Conservation (phyloP, 2,329 filamentous ascomycete species). For the Cytospora schulzeri region DNA sequence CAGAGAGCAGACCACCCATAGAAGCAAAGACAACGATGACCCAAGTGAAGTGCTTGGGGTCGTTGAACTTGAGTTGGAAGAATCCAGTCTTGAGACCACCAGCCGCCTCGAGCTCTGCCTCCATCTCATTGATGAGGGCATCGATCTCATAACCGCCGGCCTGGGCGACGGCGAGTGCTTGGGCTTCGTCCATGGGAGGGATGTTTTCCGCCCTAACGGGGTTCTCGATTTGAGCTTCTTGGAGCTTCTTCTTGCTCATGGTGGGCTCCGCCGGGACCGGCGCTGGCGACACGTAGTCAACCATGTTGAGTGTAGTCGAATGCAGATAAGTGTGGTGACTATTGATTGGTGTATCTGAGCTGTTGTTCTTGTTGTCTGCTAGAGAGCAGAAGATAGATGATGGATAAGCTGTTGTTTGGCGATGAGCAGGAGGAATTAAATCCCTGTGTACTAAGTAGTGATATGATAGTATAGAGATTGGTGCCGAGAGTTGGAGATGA, state of each 20-base stretch:
- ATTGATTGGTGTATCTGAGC: background rate
- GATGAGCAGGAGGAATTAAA: background rate
- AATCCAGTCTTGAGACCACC: constrained; percentile 40
- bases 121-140: constrained; percentile 45
- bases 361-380: background rate
- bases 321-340: background rate
- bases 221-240: constrained; percentile 33
- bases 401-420: background rate
- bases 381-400: background rate
- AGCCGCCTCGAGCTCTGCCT: constrained; percentile 40
- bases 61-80: constrained; percentile 60
- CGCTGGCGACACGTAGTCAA: constrained; percentile 21
- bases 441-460: too few species aligned
- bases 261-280: constrained; percentile 23
- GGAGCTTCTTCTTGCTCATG: constrained; percentile 26
- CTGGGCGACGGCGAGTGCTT: constrained; percentile 42
- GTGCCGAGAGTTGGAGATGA: background rate
- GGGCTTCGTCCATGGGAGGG: constrained; percentile 33
- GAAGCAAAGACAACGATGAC: constrained; percentile 71
- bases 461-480: too few species aligned
- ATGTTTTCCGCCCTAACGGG: constrained; percentile 27
- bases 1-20: constrained; percentile 73
- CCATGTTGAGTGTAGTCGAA: constrained; percentile 13
- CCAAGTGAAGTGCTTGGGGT: constrained; percentile 68
- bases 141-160: constrained; percentile 42